Evolutionary conservation across 2,329 filamentous ascomycete species (phyloP), one percentile per base, ranked within the genome.

Genomic region (Colletotrichum incanum): DNA sequence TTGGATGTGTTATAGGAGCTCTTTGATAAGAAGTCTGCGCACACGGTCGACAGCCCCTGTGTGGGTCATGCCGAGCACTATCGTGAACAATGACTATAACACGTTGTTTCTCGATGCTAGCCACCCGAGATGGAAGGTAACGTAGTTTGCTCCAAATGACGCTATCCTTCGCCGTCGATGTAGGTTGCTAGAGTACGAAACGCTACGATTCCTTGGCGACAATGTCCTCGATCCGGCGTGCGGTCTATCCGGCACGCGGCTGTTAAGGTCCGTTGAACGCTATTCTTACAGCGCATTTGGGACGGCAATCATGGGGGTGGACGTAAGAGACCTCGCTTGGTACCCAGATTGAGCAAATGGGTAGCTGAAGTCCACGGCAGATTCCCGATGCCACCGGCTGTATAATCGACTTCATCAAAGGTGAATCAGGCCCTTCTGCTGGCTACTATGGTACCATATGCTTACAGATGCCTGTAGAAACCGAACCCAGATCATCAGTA

Each of bases 11-110:
- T 37, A 5, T 28, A 70, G 60, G 61, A 70, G 14, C 9, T 65
- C 8, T 65, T 65, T 9, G 67, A 70, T 28, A 70, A 60, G n/a
- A 65, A 5, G 16, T 70, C 67, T 9, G 61, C 67, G 26, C 60
- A 65, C 5, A 59, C 67, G n/a, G 52, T 61, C 14, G 52, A 69
- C 18, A 34, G 60, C 18, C 67, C 67, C 67, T 18, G 63, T 55
- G 3, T 69, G 67, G 60, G 50, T 65, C 7, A 69, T 69, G 61
- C 65, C 67, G 6, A 69, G 60, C 37, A 41, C 20, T 1, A 65
- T 69, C 11, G 5, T 69, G 34, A 69, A 65, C 26, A 65, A 69
- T 0, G 60, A 58, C 14, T 65, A 65, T 0, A 65, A 69, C 1
- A 54, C 45, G 1, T 11, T 69, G 26, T 65, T 69, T 3, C 26